A percentile compares a stretch with the other conserved stretches of the same genome.
These are phyloP conservation scores for Arthrobotrys sphaeroides DNA, from an alignment of 2,329 filamentous ascomycete species.

Conservation along the genomic window DNA sequence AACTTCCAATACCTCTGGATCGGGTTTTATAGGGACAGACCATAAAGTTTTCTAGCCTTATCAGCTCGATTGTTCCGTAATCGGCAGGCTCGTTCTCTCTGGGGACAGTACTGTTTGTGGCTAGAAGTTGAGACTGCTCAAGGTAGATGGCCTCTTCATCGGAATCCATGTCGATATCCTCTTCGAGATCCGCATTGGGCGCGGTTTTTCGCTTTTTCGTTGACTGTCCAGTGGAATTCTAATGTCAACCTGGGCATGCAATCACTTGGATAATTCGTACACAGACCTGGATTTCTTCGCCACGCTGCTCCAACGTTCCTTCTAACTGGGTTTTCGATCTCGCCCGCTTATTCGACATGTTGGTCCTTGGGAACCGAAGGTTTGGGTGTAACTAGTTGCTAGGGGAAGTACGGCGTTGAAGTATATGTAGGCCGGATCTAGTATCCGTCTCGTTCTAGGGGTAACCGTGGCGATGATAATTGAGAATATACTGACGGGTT, in stretches of 20 bases:
- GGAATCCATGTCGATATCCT: not conserved
- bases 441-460: no score
- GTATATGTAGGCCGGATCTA: no score
- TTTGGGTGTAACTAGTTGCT: no score
- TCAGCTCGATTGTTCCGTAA: constrained; percentile 43
- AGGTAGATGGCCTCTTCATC: constrained; percentile 46
- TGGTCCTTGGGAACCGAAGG: not conserved
- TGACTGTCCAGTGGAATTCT: not conserved
- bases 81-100: constrained; percentile 42
- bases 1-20: not conserved
- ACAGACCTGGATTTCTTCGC: constrained; percentile 11
- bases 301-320: not conserved
- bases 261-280: no score
- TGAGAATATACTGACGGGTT: no score
- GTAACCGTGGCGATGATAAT: no score
- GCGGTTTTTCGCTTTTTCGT: constrained; percentile 32
- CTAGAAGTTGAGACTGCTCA: constrained; percentile 36
- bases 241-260: not conserved
- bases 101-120: not conserved
- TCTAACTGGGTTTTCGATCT: not conserved
- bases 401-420: no score
- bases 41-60: constrained; percentile 50
- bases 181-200: not conserved
- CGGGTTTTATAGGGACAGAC: not conserved
- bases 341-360: constrained; percentile 31